phyloP scores from a whole-genome alignment of 495 filamentous ascomycete genomes.

The Pyrenula aspistea region DNA sequence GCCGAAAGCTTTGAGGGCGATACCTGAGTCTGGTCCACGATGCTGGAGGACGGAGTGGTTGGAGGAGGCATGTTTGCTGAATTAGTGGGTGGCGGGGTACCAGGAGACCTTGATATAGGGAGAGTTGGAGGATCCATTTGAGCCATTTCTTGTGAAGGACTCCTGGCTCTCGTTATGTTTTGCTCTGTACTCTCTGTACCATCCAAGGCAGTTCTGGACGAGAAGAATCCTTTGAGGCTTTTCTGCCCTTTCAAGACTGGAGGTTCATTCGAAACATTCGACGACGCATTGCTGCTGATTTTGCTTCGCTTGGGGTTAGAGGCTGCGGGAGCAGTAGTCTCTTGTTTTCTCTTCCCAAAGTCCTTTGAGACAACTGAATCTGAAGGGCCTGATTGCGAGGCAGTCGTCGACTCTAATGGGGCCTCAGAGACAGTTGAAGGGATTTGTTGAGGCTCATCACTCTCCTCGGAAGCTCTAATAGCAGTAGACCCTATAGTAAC shows the following conservation, averaged over 20 bases:
- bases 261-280: not conserved
- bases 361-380: not conserved
- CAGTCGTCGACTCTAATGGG: not conserved
- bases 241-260: slow-evolving; percentile 46
- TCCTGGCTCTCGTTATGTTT: not conserved
- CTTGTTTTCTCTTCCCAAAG: slow-evolving; percentile 5
- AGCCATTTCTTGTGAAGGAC: not conserved
- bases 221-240: slow-evolving; percentile 76
- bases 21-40: not conserved
- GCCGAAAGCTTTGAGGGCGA: not conserved
- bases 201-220: slow-evolving; percentile 30
- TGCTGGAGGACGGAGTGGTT: too few species aligned
- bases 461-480: not conserved
- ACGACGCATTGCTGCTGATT: slow-evolving; percentile 1
- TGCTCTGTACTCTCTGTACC: not conserved
- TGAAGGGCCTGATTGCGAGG: slow-evolving; percentile 2
- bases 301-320: slow-evolving; percentile 34
- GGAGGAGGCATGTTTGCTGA: too few species aligned
- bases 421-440: not conserved
- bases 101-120: not conserved
- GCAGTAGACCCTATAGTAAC: not conserved
- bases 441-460: not conserved
- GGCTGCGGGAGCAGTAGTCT: not conserved
- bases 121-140: not conserved
- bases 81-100: not conserved